A percentile compares a stretch with the other conserved stretches of the same genome.
Conservation (phyloP, 2,329 filamentous ascomycete genomes). For the Beauveria australis region DNA sequence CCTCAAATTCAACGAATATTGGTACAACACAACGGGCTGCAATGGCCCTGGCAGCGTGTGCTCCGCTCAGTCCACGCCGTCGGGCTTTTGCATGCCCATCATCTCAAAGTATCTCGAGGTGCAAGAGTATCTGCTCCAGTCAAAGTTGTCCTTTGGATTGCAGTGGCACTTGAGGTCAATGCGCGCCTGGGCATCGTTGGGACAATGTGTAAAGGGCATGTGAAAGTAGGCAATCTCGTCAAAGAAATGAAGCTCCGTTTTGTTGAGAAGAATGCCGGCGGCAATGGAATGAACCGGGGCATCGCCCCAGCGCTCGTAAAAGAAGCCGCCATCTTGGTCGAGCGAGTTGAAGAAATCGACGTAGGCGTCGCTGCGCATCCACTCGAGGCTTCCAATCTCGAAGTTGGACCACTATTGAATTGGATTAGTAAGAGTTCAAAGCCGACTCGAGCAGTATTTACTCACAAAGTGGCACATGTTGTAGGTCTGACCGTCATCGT, state of each 20-base stretch:
- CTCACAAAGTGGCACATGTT: slow-evolving; percentile 96
- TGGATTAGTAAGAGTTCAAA: slow-evolving; percentile 19
- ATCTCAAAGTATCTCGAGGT: slow-evolving; percentile 80
- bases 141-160: slow-evolving; percentile 94
- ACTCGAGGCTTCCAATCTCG: slow-evolving; percentile 87
- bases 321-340: slow-evolving; percentile 95
- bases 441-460: slow-evolving; percentile 14
- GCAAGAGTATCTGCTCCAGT: slow-evolving; percentile 98
- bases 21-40: not conserved
- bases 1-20: not conserved
- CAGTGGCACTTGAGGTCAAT: slow-evolving; percentile 86
- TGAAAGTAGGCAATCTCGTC: slow-evolving; percentile 98
- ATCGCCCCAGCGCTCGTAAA: slow-evolving; percentile 98
- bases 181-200: slow-evolving; percentile 77
- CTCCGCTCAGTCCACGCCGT: slow-evolving; percentile 67
- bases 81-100: slow-evolving; percentile 73
- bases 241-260: slow-evolving; percentile 96
- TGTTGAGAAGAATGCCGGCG: slow-evolving; percentile 76
- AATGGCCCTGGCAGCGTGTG: slow-evolving; percentile 27
- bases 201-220: slow-evolving; percentile 95
- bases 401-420: slow-evolving; percentile 87
- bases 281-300: slow-evolving; percentile 98
- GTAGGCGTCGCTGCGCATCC: slow-evolving; percentile 85
- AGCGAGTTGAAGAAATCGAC: slow-evolving; percentile 83
- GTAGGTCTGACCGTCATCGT: slow-evolving; percentile 85